Percentiles rank a stretch among this genome's conserved stretches.
Conservation (phyloP, 257 asterid species). For the Fraxinus excelsior region DNA sequence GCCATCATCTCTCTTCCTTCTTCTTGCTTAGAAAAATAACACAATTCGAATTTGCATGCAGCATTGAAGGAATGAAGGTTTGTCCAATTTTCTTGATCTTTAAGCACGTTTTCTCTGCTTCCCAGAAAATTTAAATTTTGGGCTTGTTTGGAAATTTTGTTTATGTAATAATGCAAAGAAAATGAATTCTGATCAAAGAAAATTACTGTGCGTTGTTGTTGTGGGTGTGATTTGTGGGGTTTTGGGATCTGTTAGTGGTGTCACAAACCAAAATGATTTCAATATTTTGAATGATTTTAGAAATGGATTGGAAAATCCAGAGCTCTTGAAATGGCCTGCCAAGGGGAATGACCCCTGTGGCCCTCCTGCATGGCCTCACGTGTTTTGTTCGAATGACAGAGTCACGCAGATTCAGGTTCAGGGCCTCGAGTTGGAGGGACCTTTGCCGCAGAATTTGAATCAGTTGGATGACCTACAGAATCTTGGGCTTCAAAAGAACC, state of each 20-base stretch:
- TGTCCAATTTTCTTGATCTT: conserved; percentile 16
- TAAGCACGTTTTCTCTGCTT: conserved; percentile 19
- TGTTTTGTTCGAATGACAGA: conserved; percentile 63
- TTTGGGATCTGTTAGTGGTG: conserved; percentile 39
- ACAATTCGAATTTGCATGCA: no score
- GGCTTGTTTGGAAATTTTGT: conserved; percentile 27
- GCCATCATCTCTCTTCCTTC: conserved; percentile 9
- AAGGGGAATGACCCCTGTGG: conserved; percentile 75
- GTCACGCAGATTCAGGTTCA: conserved; percentile 88
- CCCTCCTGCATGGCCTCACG: conserved; percentile 79
- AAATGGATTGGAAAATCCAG: conserved; percentile 59
- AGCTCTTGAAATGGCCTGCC: conserved; percentile 69
- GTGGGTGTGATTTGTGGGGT: conserved; percentile 17
- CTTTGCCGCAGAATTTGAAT: conserved; percentile 68
- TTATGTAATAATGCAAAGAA: conserved; percentile 24
- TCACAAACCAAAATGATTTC: conserved; percentile 63
- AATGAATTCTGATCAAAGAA: conserved; percentile 35
- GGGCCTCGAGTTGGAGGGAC: conserved; percentile 62
- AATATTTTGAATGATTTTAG: conserved; percentile 61
- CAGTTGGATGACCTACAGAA: conserved; percentile 53
- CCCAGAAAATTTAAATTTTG: conserved; percentile 23
- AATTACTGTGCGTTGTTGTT: conserved; percentile 36
- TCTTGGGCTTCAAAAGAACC: conserved; percentile 73
- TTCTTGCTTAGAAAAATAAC: no score
- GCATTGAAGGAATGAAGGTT: conserved; percentile 25